Base-by-base conservation (phyloP, 495 filamentous ascomycete genomes). In the Letharia columbiana region DNA sequence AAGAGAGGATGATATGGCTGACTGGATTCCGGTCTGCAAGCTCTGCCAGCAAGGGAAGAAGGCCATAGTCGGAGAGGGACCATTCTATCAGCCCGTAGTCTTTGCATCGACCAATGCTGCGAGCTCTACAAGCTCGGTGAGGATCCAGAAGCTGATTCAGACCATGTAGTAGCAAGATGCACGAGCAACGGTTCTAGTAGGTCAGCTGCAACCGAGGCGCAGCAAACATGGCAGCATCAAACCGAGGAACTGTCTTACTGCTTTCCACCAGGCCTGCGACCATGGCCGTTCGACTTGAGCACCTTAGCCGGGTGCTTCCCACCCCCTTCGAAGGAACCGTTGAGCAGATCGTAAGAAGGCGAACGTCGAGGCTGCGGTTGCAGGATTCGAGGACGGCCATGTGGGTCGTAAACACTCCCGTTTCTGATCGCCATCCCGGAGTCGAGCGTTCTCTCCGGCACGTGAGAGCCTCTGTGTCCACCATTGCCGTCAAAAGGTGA, bases 401-500 rank as follows among this genome's bases (percentile, higher is more conserved):
- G 50, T 41, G 59, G 59, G 12, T 61, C 40, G 39, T 61, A 45
- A 2, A 61, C 33, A 4, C 5, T 33, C 37, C 31, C 59, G 23
- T 28, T 41, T 44, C n/a, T 45, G 20, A 28, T 44, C 28, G 40
- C 59, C 31, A 57, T 57, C 1, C 28, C 52, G 18, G 59, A 28
- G 6, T 61, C 66, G 47, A 80, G 67, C 1, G 74, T 76, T 0
- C 68, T 66, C 12, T 70, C 69, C 8, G 68, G 63, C 35, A 39
- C 52, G 13, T 23, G 33, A 50, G 60, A 17, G 37, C 58, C 42
- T 56, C 57, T 37, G 7, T 62, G 58, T 23, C 35, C 50, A 41
- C 59, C 12, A 35, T 80, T 80, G 31, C 63, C 60, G 33, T 31
- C 56, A n/a, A 40, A 60, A 28, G 68, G 61, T 0, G 65, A 74